Percentiles rank a stretch among this genome's conserved stretches.
Conservation (phyloP, 192 early-diverging fungal species). For the Backusella circina region DNA sequence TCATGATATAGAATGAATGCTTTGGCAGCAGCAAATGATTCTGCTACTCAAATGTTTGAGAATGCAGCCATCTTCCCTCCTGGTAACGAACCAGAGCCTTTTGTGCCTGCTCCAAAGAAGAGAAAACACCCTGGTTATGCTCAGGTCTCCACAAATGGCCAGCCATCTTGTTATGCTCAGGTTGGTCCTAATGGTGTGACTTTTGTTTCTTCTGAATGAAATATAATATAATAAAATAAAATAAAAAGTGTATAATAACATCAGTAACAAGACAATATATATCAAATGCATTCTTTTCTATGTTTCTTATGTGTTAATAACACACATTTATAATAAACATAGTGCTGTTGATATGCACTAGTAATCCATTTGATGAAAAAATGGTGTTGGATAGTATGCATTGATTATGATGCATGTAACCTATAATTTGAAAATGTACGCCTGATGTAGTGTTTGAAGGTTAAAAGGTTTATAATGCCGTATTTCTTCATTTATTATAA, state of each 20-base stretch:
- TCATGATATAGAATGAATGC: conserved; percentile 31
- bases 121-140: conserved; percentile 26
- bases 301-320: no score
- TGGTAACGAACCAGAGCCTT: neutral
- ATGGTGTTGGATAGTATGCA: no score
- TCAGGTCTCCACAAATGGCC: conserved; percentile 15
- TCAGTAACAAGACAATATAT: neutral
- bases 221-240: neutral
- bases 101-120: neutral
- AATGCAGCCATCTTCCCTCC: conserved; percentile 19
- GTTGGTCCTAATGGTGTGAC: conserved; percentile 21
- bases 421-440: no score
- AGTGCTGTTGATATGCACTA: no score
- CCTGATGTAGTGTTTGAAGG: no score
- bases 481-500: no score
- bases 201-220: conserved; percentile 21
- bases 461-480: no score
- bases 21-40: conserved; percentile 24
- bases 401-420: no score
- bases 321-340: no score
- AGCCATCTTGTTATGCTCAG: conserved; percentile 25
- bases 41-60: conserved; percentile 26
- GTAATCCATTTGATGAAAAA: no score
- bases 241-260: neutral
- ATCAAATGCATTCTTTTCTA: no score